These are phyloP conservation scores for Leccinum griseonigrum DNA, from an alignment of 1,284 basidiomycete genomes.

Conservation along the genomic window DNA sequence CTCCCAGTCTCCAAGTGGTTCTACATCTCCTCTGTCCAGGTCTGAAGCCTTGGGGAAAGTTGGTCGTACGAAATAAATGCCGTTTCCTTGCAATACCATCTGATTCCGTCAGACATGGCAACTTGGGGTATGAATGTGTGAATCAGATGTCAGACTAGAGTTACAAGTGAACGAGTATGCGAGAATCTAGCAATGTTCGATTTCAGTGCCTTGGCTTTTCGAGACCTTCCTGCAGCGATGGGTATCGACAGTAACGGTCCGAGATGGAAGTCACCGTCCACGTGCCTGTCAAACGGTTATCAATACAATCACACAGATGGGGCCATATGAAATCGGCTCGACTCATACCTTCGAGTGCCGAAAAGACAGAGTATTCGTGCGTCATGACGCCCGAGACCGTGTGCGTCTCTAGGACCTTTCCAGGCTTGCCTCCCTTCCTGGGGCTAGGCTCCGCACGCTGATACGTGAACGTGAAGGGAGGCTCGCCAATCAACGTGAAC, in stretches of 20 bases:
- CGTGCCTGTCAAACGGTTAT: slow-evolving; percentile 53
- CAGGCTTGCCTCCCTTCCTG: slow-evolving; percentile 62
- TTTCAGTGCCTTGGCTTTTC: slow-evolving; percentile 31
- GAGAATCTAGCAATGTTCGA: slow-evolving; percentile 9
- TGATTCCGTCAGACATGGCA: not conserved
- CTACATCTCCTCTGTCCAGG: slow-evolving; percentile 83
- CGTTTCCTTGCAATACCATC: slow-evolving; percentile 4
- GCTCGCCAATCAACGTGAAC: slow-evolving; percentile 85
- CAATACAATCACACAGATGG: slow-evolving; percentile 1
- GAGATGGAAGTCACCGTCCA: slow-evolving; percentile 92
- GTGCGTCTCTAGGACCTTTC: slow-evolving; percentile 84
- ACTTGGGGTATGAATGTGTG: not conserved
- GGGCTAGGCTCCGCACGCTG: slow-evolving; percentile 71
- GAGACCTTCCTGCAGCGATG: slow-evolving; percentile 43
- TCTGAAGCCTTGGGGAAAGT: slow-evolving; percentile 38
- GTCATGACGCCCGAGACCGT: slow-evolving; percentile 80
- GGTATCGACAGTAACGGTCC: slow-evolving; percentile 83
- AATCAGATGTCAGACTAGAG: slow-evolving; percentile 19
- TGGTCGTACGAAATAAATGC: slow-evolving; percentile 1
- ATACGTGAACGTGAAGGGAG: slow-evolving; percentile 95
- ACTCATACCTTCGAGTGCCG: slow-evolving; percentile 77
- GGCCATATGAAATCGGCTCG: not conserved
- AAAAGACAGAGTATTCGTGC: slow-evolving; percentile 83
- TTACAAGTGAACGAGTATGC: slow-evolving; percentile 33
- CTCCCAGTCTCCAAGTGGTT: slow-evolving; percentile 82